These are phyloP conservation scores for Leptomonas pyrrhocoris DNA, from an alignment of 208 protist species.

Conservation along the genomic window DNA sequence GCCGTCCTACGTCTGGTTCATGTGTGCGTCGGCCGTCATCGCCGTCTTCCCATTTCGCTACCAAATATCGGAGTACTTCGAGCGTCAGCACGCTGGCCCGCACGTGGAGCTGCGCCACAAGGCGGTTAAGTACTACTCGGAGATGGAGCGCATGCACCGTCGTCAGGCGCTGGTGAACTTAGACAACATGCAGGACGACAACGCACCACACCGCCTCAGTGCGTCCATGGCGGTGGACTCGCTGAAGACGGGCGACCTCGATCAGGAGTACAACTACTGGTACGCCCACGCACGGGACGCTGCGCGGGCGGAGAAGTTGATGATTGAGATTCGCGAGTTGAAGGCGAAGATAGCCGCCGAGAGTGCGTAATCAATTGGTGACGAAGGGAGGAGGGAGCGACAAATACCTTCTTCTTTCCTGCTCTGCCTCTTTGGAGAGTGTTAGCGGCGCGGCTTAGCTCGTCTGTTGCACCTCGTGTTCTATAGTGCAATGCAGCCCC, in stretches of 20 bases:
- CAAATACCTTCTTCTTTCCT: too few species aligned
- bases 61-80: conserved; percentile 85
- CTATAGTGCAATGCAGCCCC: too few species aligned
- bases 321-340: conserved; percentile 81
- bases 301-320: conserved; percentile 82
- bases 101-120: conserved; percentile 77
- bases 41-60: conserved; percentile 77
- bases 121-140: conserved; percentile 86
- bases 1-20: conserved; percentile 57
- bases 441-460: too few species aligned
- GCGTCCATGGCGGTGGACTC: conserved; percentile 53
- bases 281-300: conserved; percentile 84
- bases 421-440: too few species aligned
- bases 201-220: conserved; percentile 51
- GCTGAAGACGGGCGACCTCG: conserved; percentile 59
- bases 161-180: conserved; percentile 82
- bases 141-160: conserved; percentile 89
- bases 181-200: conserved; percentile 77
- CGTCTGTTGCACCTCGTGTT: too few species aligned
- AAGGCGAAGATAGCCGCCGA: conserved; percentile 56
- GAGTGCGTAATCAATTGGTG: background rate
- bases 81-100: conserved; percentile 74
- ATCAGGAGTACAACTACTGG: conserved; percentile 90
- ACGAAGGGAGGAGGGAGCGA: background rate
- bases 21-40: conserved; percentile 41